phyloP scores from a whole-genome alignment of 495 filamentous ascomycete genomes.

The Astrocystis sublimbata region DNA sequence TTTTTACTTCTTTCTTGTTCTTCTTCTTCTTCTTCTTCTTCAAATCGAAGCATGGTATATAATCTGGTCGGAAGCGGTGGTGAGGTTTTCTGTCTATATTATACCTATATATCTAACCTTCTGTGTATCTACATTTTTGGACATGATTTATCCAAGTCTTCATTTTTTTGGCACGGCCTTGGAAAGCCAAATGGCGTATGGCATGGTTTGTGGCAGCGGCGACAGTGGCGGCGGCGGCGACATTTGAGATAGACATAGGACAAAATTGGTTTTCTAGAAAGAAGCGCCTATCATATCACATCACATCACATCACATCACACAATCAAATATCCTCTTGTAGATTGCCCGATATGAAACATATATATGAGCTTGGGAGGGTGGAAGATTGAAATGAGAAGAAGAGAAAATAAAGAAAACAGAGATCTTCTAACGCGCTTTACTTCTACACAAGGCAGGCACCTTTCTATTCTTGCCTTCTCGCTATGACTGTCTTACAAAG shows the following conservation, averaged over 20 bases:
- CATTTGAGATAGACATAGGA: constrained; percentile 9
- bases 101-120: no score
- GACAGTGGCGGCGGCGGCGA: not conserved
- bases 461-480: not conserved
- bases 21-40: not conserved
- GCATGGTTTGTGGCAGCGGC: no score
- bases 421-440: not conserved
- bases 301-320: no score
- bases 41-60: constrained; percentile 5
- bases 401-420: not conserved
- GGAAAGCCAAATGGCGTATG: not conserved
- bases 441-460: not conserved
- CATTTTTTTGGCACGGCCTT: not conserved
- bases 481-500: not conserved
- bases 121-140: constrained; percentile 4
- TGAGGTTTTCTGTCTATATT: not conserved
- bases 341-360: not conserved
- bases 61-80: not conserved
- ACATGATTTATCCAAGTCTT: not conserved
- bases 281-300: not conserved
- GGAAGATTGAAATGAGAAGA: no score
- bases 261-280: constrained; percentile 1
- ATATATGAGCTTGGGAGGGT: not conserved
- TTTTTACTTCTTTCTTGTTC: no score
- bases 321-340: not conserved